phyloP scores from a whole-genome alignment of 345 rosid genomes.

The Trapa incisa region DNA sequence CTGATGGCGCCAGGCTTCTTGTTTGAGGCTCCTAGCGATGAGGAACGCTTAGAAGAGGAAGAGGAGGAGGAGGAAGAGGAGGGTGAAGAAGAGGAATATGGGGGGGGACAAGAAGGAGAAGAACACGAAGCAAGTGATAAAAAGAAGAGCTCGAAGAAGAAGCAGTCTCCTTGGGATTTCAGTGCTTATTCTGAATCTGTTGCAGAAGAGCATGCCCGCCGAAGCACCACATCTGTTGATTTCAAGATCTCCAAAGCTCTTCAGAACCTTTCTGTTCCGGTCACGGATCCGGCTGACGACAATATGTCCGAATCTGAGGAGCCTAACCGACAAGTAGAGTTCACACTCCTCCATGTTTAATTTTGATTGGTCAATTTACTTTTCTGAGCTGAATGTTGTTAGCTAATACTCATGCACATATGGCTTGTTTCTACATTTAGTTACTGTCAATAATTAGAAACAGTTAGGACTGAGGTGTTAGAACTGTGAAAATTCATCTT shows the following conservation, averaged over 20 bases:
- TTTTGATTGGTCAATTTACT: not conserved
- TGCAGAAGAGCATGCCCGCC: conserved; percentile 83
- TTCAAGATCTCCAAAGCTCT: conserved; percentile 62
- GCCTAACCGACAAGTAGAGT: conserved; percentile 45
- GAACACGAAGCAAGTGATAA: not conserved
- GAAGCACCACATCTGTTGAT: conserved; percentile 83
- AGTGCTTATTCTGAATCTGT: conserved; percentile 70
- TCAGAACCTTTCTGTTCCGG: conserved; percentile 26
- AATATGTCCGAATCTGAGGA: conserved; percentile 43
- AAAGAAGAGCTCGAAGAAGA: conserved; percentile 2
- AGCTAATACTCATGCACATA: too few relatives aligned
- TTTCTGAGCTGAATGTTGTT: not conserved
- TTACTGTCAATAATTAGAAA: too few relatives aligned
- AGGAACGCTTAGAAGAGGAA: conserved; percentile 6
- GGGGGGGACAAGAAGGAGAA: not conserved
- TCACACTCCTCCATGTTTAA: not conserved
- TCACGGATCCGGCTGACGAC: conserved; percentile 16
- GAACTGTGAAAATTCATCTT: too few relatives aligned
- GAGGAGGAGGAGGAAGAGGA: conserved; percentile 3
- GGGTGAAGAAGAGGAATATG: not conserved
- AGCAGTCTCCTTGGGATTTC: conserved; percentile 90
- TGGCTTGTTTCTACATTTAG: too few relatives aligned
- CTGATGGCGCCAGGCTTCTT: conserved; percentile 27
- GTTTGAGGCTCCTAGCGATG: conserved; percentile 18
- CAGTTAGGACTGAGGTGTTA: too few relatives aligned